Percentiles rank a stretch among this genome's conserved stretches.
Evolutionary conservation across 1,284 basidiomycete species (phyloP).

Genomic region (Ustilago vetiveriae): DNA sequence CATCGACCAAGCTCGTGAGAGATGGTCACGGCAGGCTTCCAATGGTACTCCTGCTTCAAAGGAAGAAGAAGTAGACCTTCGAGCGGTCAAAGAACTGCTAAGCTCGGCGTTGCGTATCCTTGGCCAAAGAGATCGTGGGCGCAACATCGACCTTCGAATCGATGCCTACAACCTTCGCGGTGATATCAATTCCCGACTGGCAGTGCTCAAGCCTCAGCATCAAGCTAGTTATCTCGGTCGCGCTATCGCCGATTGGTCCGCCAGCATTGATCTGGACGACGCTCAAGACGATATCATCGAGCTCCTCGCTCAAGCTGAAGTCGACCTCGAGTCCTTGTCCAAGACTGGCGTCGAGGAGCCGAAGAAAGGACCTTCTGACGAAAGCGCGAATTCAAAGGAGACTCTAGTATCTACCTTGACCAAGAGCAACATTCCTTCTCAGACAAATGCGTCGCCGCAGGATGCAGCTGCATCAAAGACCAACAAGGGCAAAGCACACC

Average conservation of each 20-base stretch:
- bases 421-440: too few relatives aligned
- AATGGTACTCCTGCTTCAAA: not conserved
- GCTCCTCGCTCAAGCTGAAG: constrained; percentile 4
- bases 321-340: constrained; percentile 1
- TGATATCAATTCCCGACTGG: constrained; percentile 25
- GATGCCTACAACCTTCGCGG: constrained; percentile 30
- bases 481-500: too few relatives aligned
- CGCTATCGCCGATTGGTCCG: constrained; percentile 28
- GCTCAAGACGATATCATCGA: constrained; percentile 13
- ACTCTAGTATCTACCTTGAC: not conserved
- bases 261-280: constrained; percentile 21
- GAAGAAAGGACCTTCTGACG: not conserved
- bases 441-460: too few relatives aligned
- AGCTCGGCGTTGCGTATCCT: constrained; percentile 33
- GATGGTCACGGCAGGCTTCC: not conserved
- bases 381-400: not conserved
- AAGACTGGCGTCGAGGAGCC: not conserved
- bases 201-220: constrained; percentile 8
- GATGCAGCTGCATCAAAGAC: too few relatives aligned
- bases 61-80: constrained; percentile 1
- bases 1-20: not conserved
- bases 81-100: constrained; percentile 23
- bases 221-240: constrained; percentile 21
- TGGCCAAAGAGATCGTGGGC: constrained; percentile 18
- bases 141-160: constrained; percentile 26